These are phyloP conservation scores for Volvox carteri DNA, from an alignment of 163 green algal species.

Conservation along the genomic window DNA sequence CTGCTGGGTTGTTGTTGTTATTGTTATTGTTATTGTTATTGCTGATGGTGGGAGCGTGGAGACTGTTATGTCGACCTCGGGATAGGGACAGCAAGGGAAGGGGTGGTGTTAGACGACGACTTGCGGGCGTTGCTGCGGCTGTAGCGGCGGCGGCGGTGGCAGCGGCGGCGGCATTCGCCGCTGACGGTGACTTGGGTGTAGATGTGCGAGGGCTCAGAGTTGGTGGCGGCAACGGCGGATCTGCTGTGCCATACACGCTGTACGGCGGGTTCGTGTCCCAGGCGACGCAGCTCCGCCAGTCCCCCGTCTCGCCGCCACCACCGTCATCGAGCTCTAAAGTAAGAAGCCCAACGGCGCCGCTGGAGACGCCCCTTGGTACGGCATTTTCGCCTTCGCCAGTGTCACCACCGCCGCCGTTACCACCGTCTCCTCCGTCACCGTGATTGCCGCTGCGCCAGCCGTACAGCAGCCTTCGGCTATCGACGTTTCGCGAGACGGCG, in stretches of 20 bases:
- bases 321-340: background rate
- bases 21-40: background rate
- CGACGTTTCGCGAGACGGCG: no score
- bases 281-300: background rate
- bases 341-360: background rate
- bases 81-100: background rate
- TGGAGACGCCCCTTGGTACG: background rate
- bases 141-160: background rate
- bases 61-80: no score
- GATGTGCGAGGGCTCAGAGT: no score
- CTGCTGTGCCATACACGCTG: no score
- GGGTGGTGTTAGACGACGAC: background rate
- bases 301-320: background rate
- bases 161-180: background rate
- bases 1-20: background rate
- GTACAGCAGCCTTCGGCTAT: background rate
- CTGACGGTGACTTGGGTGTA: no score
- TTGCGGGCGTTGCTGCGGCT: no score
- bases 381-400: background rate
- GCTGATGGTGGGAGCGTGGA: background rate
- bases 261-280: constrained; percentile 1
- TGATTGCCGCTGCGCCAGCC: background rate
- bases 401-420: background rate
- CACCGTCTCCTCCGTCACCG: background rate
- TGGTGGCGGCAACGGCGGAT: no score